phyloP scores from a whole-genome alignment of 2,329 filamentous ascomycete genomes.

The Teratosphaeria viscida region DNA sequence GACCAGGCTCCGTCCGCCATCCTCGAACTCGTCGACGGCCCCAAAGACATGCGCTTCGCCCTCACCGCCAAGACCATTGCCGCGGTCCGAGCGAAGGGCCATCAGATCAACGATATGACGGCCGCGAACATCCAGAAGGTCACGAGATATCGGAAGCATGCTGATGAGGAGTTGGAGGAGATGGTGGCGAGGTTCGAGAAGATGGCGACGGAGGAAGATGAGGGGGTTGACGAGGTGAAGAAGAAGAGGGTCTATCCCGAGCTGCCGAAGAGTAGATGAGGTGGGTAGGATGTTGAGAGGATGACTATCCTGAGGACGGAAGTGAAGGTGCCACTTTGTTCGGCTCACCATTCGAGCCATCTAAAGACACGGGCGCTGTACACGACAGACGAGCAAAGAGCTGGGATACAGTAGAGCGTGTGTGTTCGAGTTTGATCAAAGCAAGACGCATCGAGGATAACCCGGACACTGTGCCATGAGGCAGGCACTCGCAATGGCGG shows the following conservation, averaged over 20 bases:
- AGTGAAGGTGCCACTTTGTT: too few relatives aligned
- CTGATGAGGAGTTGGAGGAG: slow-evolving; percentile 55
- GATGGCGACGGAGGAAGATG: slow-evolving; percentile 23
- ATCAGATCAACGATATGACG: slow-evolving; percentile 59
- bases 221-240: slow-evolving; percentile 22
- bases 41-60: slow-evolving; percentile 86
- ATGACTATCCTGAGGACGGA: too few relatives aligned
- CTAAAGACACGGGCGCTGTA: too few relatives aligned
- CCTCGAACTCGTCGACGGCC: slow-evolving; percentile 88
- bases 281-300: not conserved
- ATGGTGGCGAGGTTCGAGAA: slow-evolving; percentile 40
- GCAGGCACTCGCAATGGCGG: too few relatives aligned
- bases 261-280: slow-evolving; percentile 14
- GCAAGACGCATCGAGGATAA: too few relatives aligned
- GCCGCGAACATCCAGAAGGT: slow-evolving; percentile 73
- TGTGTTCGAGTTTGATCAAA: too few relatives aligned
- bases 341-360: too few relatives aligned
- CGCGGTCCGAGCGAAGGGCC: slow-evolving; percentile 36
- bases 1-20: slow-evolving; percentile 87
- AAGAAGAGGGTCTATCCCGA: slow-evolving; percentile 27
- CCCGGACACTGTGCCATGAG: too few relatives aligned
- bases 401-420: too few relatives aligned
- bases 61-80: slow-evolving; percentile 82
- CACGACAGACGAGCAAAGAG: too few relatives aligned
- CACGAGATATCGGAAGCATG: slow-evolving; percentile 59